Evolutionary conservation across 108 stramenopile species (phyloP).

Genomic region (Phaeodactylum tricornutum): DNA sequence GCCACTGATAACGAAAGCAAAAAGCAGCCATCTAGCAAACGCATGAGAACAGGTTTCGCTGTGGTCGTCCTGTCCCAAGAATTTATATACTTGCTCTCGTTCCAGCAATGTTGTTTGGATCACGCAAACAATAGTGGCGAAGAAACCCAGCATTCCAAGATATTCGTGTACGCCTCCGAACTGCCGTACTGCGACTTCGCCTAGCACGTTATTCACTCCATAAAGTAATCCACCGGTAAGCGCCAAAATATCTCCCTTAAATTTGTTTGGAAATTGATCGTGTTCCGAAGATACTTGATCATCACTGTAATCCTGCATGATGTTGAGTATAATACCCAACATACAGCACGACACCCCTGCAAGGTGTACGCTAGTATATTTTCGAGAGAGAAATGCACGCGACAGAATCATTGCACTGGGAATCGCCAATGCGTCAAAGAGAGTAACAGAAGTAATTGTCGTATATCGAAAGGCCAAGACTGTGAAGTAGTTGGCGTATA

Average conservation of each 20-base stretch:
- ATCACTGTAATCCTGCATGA: conserved; percentile 68
- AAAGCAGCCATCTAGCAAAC: no score
- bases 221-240: conserved; percentile 83
- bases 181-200: conserved; percentile 32
- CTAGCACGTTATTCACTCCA: conserved; percentile 79
- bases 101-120: conserved; percentile 65
- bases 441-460: conserved; percentile 80
- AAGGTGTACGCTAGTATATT: conserved; percentile 57
- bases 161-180: conserved; percentile 53
- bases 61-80: conserved; percentile 25
- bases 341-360: conserved; percentile 76
- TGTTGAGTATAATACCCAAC: conserved; percentile 67
- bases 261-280: conserved; percentile 53
- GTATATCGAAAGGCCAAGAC: conserved; percentile 87
- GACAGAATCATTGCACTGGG: conserved; percentile 89
- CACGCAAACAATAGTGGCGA: conserved; percentile 55
- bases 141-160: conserved; percentile 78
- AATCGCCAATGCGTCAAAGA: conserved; percentile 91
- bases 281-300: conserved; percentile 10
- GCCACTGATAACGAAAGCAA: no score
- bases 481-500: conserved; percentile 87
- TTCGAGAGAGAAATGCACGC: conserved; percentile 43
- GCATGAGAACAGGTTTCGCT: not conserved
- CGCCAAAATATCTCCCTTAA: conserved; percentile 78
- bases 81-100: conserved; percentile 28